Percentiles rank a stretch among this genome's conserved stretches.
These are phyloP conservation scores for Aulographum hederae DNA, from an alignment of 2,329 filamentous ascomycete species.

Conservation along the genomic window DNA sequence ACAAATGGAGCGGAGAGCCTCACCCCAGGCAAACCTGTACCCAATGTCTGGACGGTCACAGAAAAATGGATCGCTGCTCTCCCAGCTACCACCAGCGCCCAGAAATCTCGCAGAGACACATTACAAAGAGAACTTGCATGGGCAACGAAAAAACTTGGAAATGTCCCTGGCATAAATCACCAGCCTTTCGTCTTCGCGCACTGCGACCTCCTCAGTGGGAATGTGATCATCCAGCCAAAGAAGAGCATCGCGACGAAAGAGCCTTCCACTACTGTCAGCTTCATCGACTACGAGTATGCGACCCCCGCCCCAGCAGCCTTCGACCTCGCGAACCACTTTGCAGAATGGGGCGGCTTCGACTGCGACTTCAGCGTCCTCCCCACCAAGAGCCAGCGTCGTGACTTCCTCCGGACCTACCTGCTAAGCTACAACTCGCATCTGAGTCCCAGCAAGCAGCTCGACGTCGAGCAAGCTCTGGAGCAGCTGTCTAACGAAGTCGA, in stretches of 20 bases:
- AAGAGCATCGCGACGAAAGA: conserved; percentile 13
- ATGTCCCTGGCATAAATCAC: conserved; percentile 57
- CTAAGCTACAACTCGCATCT: conserved; percentile 38
- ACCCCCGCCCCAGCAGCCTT: conserved; percentile 88
- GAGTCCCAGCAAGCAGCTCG: conserved; percentile 7
- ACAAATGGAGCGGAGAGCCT: conserved; percentile 15
- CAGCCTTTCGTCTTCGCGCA: conserved; percentile 81
- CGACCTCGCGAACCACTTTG: conserved; percentile 94
- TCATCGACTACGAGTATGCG: conserved; percentile 98
- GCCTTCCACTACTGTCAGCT: conserved; percentile 35
- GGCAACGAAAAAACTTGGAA: conserved; percentile 53
- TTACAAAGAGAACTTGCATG: conserved; percentile 60
- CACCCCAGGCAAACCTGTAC: conserved; percentile 51
- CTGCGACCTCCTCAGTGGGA: conserved; percentile 89
- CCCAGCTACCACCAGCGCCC: conserved; percentile 50
- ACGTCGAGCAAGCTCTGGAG: conserved; percentile 44
- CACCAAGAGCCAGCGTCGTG: conserved; percentile 53
- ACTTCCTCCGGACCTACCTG: conserved; percentile 75
- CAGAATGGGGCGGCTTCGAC: conserved; percentile 94
- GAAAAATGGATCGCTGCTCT: conserved; percentile 89
- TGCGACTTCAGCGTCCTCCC: conserved; percentile 79
- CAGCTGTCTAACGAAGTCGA: conserved; percentile 69
- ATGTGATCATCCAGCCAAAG: conserved; percentile 66
- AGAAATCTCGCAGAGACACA: conserved; percentile 45
- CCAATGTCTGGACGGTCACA: conserved; percentile 88